Conservation (phyloP, 1,284 basidiomycete genomes). For the Ganoderma lingzhi region DNA sequence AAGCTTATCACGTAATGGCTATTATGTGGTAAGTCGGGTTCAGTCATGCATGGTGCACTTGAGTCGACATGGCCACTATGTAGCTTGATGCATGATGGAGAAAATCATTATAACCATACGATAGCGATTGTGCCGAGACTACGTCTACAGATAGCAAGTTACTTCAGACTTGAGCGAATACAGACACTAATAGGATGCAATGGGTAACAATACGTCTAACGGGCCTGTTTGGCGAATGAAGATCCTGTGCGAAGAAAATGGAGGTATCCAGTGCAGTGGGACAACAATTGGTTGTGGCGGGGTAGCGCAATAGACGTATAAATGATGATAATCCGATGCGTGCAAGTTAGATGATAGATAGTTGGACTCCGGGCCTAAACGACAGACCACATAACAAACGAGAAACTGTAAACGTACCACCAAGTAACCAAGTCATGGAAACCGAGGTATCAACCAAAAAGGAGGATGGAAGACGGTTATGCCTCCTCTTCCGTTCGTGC, state of each 20-base stretch:
- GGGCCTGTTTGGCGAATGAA: conserved; percentile 12
- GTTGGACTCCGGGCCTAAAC: conserved; percentile 8
- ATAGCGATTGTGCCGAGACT: conserved; percentile 5
- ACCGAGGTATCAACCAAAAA: background rate
- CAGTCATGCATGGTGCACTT: background rate
- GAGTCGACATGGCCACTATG: background rate
- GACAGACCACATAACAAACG: background rate
- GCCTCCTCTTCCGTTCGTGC: conserved; percentile 10
- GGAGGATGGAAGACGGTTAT: background rate
- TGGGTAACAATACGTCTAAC: background rate
- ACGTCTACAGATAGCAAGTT: conserved; percentile 14
- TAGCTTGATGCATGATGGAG: background rate
- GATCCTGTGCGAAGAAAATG: conserved; percentile 2
- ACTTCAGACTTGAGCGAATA: background rate
- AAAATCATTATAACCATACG: background rate
- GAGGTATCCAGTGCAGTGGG: conserved; percentile 8
- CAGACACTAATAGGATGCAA: background rate
- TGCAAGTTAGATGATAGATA: conserved; percentile 9
- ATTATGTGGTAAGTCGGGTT: no score
- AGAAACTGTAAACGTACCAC: background rate
- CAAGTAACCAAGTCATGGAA: background rate
- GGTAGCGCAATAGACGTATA: conserved; percentile 12
- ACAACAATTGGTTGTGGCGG: background rate
- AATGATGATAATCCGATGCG: background rate
- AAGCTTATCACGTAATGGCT: no score